A percentile compares a stretch with the other conserved stretches of the same genome.
These are phyloP conservation scores for Diaporthe velutina DNA, from an alignment of 2,329 filamentous ascomycete genomes.

Conservation along the genomic window DNA sequence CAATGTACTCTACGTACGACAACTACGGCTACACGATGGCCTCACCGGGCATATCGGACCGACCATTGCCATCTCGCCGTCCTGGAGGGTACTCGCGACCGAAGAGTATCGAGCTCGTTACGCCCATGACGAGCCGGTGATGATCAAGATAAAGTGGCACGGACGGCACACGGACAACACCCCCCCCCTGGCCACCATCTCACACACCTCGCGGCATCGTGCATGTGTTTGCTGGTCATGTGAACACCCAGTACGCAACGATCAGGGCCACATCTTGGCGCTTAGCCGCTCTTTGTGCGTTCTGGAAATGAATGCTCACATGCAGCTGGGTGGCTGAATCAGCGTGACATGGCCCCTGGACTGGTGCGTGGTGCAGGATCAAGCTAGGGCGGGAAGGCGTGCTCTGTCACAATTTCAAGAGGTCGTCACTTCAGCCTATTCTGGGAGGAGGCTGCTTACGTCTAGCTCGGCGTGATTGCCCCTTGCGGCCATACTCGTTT, in stretches of 20 bases:
- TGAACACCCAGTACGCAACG: slow-evolving; percentile 31
- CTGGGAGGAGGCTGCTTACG: slow-evolving; percentile 15
- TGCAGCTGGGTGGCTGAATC: slow-evolving; percentile 29
- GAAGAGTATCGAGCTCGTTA: slow-evolving; percentile 74
- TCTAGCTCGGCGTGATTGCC: neutral
- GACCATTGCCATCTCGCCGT: slow-evolving; percentile 68
- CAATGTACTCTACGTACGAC: slow-evolving; percentile 66
- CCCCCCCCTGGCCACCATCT: neutral
- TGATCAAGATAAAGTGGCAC: neutral
- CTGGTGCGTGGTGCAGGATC: slow-evolving; percentile 6
- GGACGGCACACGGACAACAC: slow-evolving; percentile 18
- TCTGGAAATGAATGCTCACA: slow-evolving; percentile 5
- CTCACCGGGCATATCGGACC: slow-evolving; percentile 57
- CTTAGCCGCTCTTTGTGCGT: slow-evolving; percentile 11
- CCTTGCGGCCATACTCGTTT: neutral
- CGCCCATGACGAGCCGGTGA: slow-evolving; percentile 65
- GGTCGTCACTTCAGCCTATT: slow-evolving; percentile 15
- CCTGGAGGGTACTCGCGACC: slow-evolving; percentile 68
- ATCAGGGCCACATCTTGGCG: neutral
- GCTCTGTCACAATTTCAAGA: slow-evolving; percentile 29
- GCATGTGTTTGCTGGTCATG: slow-evolving; percentile 34
- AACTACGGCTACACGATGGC: slow-evolving; percentile 58
- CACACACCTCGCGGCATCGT: slow-evolving; percentile 23
- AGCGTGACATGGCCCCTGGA: slow-evolving; percentile 27
- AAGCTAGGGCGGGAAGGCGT: slow-evolving; percentile 7